Percentiles rank a stretch among this genome's conserved stretches.
Conservation (phyloP, 495 filamentous ascomycete genomes). For the Talaromyces nanjingensis region DNA sequence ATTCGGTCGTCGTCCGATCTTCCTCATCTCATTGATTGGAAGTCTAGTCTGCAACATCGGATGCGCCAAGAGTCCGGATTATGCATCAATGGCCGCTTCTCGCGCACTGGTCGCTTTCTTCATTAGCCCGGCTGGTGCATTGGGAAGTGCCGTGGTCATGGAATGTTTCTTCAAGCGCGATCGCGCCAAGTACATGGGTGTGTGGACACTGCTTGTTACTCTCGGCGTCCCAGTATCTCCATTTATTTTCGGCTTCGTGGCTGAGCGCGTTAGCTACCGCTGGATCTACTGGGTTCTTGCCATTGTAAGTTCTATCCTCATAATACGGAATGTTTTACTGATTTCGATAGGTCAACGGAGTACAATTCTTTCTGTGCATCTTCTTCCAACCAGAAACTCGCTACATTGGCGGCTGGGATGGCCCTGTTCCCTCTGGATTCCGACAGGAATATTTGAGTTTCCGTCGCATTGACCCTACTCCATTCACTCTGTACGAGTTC, state of each 20-base stretch:
- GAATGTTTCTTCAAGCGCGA: slow-evolving; percentile 42
- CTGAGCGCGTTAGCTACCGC: slow-evolving; percentile 19
- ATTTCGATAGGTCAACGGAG: slow-evolving; percentile 41
- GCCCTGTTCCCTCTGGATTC: slow-evolving; percentile 17
- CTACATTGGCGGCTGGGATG: slow-evolving; percentile 26
- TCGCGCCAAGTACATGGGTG: slow-evolving; percentile 38
- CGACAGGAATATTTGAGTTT: slow-evolving; percentile 36
- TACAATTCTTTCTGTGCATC: slow-evolving; percentile 45
- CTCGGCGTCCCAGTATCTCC: slow-evolving; percentile 31
- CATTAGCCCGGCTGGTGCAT: slow-evolving; percentile 30
- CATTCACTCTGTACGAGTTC: slow-evolving; percentile 32
- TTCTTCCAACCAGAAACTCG: slow-evolving; percentile 52
- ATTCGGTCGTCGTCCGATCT: slow-evolving; percentile 31
- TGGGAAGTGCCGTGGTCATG: slow-evolving; percentile 39
- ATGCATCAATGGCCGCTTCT: slow-evolving; percentile 20
- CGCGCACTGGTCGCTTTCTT: slow-evolving; percentile 33
- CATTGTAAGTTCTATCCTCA: slow-evolving; percentile 21
- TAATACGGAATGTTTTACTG: slow-evolving; percentile 17
- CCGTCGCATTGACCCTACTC: slow-evolving; percentile 40
- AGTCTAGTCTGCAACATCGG: slow-evolving; percentile 24
- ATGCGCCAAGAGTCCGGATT: slow-evolving; percentile 21
- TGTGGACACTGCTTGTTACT: slow-evolving; percentile 37
- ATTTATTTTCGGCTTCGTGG: slow-evolving; percentile 28
- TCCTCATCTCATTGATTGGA: slow-evolving; percentile 26
- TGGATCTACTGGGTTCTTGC: slow-evolving; percentile 20